phyloP scores from a whole-genome alignment of 2,329 filamentous ascomycete species.

The Pseudonectria foliicola region DNA sequence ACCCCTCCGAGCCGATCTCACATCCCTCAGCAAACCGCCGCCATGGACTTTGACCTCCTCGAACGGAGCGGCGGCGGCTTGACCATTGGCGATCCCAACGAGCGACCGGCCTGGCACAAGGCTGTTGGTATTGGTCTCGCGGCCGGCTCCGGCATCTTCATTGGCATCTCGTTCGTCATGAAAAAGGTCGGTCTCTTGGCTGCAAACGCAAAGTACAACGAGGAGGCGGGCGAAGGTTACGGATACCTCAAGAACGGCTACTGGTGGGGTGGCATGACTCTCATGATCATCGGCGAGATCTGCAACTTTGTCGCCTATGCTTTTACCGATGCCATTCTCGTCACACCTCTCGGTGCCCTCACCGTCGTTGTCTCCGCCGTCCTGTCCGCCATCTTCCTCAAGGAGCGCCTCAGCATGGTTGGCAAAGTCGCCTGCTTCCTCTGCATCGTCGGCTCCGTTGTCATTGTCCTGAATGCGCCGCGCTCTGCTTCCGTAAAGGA shows the following conservation, averaged over 20 bases:
- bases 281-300: constrained; percentile 95
- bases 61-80: constrained; percentile 10
- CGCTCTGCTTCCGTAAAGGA: constrained; percentile 73
- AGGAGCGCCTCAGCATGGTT: constrained; percentile 90
- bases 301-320: constrained; percentile 97
- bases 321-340: constrained; percentile 92
- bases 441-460: constrained; percentile 85
- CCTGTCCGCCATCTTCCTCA: constrained; percentile 88
- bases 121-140: constrained; percentile 80
- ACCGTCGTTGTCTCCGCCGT: constrained; percentile 90
- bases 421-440: constrained; percentile 95
- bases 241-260: constrained; percentile 91
- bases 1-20: too few relatives aligned
- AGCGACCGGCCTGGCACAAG: constrained; percentile 60
- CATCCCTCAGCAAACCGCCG: too few relatives aligned
- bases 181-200: constrained; percentile 89
- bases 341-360: constrained; percentile 84
- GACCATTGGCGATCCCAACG: constrained; percentile 8
- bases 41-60: constrained; percentile 19
- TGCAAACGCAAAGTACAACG: constrained; percentile 93
- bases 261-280: constrained; percentile 94
- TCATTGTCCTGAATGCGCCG: constrained; percentile 93
- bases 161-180: constrained; percentile 88
- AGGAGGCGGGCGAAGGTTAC: constrained; percentile 92
- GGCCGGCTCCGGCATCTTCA: constrained; percentile 82